Conservation (phyloP, 2,329 filamentous ascomycete genomes). For the Fusarium abutilonis region DNA sequence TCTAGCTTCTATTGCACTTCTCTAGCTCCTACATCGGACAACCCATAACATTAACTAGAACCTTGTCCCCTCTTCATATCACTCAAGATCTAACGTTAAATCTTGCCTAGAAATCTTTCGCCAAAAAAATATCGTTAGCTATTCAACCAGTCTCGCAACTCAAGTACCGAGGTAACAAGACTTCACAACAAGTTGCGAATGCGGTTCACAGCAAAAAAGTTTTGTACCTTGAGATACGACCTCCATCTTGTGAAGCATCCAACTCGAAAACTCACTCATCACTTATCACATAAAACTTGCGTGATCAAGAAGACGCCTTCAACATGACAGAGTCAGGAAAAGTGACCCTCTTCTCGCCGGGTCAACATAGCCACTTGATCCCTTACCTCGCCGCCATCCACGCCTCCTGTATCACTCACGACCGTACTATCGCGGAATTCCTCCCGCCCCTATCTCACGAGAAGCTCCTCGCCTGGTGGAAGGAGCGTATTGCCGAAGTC, state of each 20-base stretch:
- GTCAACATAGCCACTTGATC: conserved; percentile 61
- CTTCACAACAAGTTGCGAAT: background rate
- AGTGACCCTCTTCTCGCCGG: conserved; percentile 56
- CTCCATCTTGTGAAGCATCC: conserved; percentile 2
- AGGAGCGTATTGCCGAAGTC: conserved; percentile 60
- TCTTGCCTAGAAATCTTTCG: conserved; percentile 15
- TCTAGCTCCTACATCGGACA: conserved; percentile 29
- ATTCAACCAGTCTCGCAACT: conserved; percentile 4
- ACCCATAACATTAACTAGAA: conserved; percentile 6
- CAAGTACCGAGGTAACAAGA: background rate
- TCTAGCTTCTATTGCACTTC: conserved; percentile 21
- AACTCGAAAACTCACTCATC: background rate
- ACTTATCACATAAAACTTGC: conserved; percentile 1
- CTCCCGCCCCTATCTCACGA: conserved; percentile 66
- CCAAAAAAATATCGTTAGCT: background rate
- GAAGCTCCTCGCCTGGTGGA: conserved; percentile 68
- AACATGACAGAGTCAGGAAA: conserved; percentile 49
- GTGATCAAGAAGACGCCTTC: conserved; percentile 2
- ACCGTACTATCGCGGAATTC: conserved; percentile 67
- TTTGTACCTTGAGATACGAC: conserved; percentile 13
- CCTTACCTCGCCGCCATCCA: conserved; percentile 68
- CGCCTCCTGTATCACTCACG: conserved; percentile 66
- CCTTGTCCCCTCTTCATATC: conserved; percentile 21
- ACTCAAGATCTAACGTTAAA: conserved; percentile 15
- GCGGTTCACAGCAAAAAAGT: conserved; percentile 3